Conservation (phyloP, 441 rosid genomes). For the Bocquillonia castaneifolia region DNA sequence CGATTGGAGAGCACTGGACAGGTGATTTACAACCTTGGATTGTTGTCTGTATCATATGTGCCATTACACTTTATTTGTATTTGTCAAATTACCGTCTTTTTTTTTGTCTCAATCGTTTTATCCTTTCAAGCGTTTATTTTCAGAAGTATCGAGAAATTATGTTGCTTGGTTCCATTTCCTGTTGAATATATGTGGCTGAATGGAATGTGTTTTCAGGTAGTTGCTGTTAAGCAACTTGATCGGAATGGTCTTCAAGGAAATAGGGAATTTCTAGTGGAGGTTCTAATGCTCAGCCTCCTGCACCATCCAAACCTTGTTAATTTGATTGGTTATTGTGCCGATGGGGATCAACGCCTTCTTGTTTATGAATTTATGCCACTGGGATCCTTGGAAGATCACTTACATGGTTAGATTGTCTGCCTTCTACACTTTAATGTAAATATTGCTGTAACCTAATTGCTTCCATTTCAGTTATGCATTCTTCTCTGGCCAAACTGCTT, state of each 20-base stretch:
- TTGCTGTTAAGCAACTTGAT: slow-evolving; percentile 97
- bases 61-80: not conserved
- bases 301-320: slow-evolving; percentile 93
- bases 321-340: slow-evolving; percentile 95
- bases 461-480: slow-evolving; percentile 6
- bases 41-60: slow-evolving; percentile 6
- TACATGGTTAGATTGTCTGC: slow-evolving; percentile 60
- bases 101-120: not conserved
- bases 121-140: not conserved
- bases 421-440: not conserved
- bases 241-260: slow-evolving; percentile 97
- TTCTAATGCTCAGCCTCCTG: slow-evolving; percentile 94
- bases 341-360: slow-evolving; percentile 95
- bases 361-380: slow-evolving; percentile 96
- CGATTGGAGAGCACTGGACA: slow-evolving; percentile 90
- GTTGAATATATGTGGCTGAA: slow-evolving; percentile 6
- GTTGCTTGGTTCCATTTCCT: slow-evolving; percentile 3
- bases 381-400: slow-evolving; percentile 93
- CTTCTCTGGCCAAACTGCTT: not conserved
- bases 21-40: slow-evolving; percentile 34
- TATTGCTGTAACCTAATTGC: not conserved
- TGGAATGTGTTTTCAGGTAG: slow-evolving; percentile 52
- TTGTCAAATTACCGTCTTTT: no score
- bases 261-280: slow-evolving; percentile 94
- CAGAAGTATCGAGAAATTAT: not conserved